Conservation (phyloP, 163 green algal genomes). For the Scenedesmus sp. region DNA sequence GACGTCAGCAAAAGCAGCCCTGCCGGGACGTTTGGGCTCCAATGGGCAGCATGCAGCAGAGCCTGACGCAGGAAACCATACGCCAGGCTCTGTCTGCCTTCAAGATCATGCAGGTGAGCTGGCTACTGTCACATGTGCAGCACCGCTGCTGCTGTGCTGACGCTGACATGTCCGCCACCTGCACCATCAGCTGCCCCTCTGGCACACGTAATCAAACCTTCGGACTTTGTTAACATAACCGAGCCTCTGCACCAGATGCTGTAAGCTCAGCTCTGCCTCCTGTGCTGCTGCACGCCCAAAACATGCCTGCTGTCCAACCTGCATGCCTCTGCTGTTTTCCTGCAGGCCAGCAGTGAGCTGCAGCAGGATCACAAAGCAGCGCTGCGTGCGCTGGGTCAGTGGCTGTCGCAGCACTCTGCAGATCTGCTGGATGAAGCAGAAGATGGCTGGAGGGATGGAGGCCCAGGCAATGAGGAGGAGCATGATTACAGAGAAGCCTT, state of each 20-base stretch:
- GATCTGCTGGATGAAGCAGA: neutral
- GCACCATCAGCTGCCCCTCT: neutral
- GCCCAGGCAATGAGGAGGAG: neutral
- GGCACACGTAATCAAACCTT: neutral
- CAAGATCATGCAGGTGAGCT: constrained; percentile 1
- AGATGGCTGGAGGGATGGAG: neutral
- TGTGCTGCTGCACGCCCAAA: neutral
- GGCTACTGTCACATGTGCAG: neutral
- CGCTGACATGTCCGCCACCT: neutral
- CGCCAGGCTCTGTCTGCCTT: constrained; percentile 9
- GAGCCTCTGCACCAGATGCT: no score
- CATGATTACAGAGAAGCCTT: neutral
- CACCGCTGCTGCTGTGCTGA: neutral
- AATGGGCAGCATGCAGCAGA: constrained; percentile 9
- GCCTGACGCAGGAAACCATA: neutral
- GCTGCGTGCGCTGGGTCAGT: constrained; percentile 20
- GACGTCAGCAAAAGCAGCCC: neutral
- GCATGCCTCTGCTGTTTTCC: neutral
- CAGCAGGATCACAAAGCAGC: constrained; percentile 8
- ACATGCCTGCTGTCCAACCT: no score
- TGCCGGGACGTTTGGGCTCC: constrained; percentile 8
- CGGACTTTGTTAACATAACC: neutral
- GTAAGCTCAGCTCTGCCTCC: neutral
- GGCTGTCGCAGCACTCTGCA: constrained; percentile 11
- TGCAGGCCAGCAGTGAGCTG: constrained; percentile 33